Conservation (phyloP, 805 yeast species). For the Yarrowia yakushimensis region DNA sequence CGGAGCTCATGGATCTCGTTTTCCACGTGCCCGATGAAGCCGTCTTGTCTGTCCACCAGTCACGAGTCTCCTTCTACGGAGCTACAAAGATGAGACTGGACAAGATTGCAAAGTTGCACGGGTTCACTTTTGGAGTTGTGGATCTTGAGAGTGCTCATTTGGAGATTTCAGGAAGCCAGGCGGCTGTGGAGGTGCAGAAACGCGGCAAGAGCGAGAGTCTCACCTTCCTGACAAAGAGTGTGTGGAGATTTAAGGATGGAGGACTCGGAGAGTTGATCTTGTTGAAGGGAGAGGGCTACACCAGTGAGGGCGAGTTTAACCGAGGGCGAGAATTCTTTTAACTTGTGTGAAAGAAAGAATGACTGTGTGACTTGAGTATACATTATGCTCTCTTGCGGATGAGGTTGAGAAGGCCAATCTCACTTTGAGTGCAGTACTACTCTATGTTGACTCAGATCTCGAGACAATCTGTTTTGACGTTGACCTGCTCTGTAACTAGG, state of each 20-base stretch:
- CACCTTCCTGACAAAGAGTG: not conserved
- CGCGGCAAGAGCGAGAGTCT: not conserved
- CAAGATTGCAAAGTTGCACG: not conserved
- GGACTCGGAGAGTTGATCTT: not conserved
- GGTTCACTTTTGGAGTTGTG: not conserved
- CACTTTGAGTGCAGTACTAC: too few relatives aligned
- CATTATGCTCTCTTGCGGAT: too few relatives aligned
- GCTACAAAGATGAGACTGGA: not conserved
- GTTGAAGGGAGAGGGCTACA: constrained; percentile 3
- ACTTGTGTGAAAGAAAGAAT: not conserved
- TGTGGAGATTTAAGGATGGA: constrained; percentile 15
- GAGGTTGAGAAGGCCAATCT: too few relatives aligned
- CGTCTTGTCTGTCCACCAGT: not conserved
- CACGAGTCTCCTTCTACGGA: not conserved
- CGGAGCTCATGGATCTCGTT: constrained; percentile 40
- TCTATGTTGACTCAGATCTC: too few relatives aligned
- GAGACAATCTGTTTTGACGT: too few relatives aligned
- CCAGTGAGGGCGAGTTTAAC: constrained; percentile 10
- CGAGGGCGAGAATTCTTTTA: not conserved
- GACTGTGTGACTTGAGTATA: too few relatives aligned
- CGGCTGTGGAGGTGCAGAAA: not conserved
- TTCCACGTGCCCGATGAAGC: constrained; percentile 39
- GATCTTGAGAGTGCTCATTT: not conserved
- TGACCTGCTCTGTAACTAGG: too few relatives aligned
- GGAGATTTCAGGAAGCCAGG: constrained; percentile 7